Conservation (phyloP, 331 rosid genomes). For the Cucumis variabilis region DNA sequence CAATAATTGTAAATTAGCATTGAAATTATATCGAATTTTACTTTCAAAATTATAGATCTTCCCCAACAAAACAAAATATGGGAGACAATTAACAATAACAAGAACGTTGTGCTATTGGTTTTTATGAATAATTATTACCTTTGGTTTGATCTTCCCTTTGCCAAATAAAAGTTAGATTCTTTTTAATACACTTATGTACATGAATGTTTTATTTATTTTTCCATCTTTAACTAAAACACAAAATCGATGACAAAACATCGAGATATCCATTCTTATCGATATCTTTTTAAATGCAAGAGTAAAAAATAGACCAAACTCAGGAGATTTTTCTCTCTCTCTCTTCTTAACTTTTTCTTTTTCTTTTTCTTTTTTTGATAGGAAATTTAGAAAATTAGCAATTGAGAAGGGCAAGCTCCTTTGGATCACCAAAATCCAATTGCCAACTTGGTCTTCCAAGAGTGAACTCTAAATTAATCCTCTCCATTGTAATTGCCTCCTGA, state of each 20-base stretch:
- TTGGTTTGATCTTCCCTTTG: too few species aligned
- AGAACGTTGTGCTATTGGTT: too few species aligned
- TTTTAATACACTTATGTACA: neutral
- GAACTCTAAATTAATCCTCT: constrained; percentile 33
- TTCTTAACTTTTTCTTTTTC: neutral
- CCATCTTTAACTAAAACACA: constrained; percentile 8
- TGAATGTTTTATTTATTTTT: neutral
- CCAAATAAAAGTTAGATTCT: too few species aligned
- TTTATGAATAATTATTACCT: too few species aligned
- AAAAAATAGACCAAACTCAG: neutral
- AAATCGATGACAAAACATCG: neutral
- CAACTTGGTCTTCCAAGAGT: constrained; percentile 37
- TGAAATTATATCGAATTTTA: too few species aligned
- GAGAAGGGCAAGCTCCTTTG: constrained; percentile 25
- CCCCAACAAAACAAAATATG: too few species aligned
- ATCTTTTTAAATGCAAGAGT: neutral
- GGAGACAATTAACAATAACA: too few species aligned
- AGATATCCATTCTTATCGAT: neutral
- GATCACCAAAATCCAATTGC: constrained; percentile 13
- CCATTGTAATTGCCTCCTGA: neutral
- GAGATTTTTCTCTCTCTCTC: neutral
- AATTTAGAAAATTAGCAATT: constrained; percentile 20
- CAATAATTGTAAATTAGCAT: too few species aligned
- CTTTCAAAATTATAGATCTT: too few species aligned
- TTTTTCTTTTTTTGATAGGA: too few species aligned